phyloP scores from a whole-genome alignment of 2,329 filamentous ascomycete species.

The Penicillium freii region DNA sequence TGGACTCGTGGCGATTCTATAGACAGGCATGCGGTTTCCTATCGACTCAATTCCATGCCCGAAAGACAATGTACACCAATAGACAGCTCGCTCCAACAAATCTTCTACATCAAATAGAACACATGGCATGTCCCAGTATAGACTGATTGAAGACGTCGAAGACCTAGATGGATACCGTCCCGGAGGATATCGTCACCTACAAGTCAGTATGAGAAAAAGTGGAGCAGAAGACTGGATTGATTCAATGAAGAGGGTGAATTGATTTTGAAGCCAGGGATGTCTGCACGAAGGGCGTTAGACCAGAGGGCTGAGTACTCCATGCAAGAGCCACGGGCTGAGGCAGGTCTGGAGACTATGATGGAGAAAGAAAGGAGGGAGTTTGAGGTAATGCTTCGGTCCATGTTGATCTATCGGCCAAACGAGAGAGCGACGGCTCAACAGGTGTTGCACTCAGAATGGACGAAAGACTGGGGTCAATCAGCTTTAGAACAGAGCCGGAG shows the following conservation, averaged over 20 bases:
- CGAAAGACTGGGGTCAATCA: conserved; percentile 22
- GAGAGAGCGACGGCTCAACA: conserved; percentile 24
- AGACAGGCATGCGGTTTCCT: background rate
- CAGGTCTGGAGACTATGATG: conserved; percentile 14
- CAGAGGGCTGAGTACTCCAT: conserved; percentile 22
- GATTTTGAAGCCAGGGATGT: background rate
- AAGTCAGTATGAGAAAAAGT: conserved; percentile 20
- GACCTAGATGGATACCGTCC: conserved; percentile 10
- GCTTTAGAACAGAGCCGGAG: conserved; percentile 15
- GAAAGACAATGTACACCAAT: background rate
- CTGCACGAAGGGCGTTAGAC: conserved; percentile 13
- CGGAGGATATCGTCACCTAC: conserved; percentile 14
- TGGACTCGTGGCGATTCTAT: background rate
- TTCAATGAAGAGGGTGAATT: conserved; percentile 19
- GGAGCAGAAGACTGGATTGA: conserved; percentile 12
- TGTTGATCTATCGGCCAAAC: conserved; percentile 22
- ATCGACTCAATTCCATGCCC: background rate
- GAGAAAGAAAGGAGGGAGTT: conserved; percentile 24
- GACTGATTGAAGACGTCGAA: conserved; percentile 9
- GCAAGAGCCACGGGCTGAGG: conserved; percentile 26
- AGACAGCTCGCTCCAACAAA: background rate
- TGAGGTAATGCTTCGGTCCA: conserved; percentile 23
- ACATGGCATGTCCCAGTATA: conserved; percentile 4
- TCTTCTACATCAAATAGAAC: background rate
- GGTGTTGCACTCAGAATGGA: conserved; percentile 27